These are phyloP conservation scores for Curvularia spicifera DNA, from an alignment of 2,329 filamentous ascomycete species.

Conservation along the genomic window DNA sequence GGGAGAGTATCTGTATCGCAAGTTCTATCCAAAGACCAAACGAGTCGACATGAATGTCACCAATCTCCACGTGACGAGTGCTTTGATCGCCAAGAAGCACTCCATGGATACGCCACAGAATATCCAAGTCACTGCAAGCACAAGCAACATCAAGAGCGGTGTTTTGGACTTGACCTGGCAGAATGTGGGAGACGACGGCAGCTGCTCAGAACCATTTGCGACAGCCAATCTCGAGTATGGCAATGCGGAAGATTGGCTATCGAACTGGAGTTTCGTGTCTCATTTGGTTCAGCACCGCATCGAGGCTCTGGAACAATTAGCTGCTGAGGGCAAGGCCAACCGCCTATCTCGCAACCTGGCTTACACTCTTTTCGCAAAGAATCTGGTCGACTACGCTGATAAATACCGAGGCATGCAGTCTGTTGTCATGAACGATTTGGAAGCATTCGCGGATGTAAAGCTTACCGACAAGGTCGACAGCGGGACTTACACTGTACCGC, in stretches of 20 bases:
- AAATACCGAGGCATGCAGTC: conserved; percentile 32
- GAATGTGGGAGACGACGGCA: conserved; percentile 11
- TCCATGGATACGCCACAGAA: conserved; percentile 8
- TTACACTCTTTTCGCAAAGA: conserved; percentile 31
- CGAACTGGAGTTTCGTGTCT: conserved; percentile 22
- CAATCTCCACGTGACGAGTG: neutral
- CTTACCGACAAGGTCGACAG: conserved; percentile 11
- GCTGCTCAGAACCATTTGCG: conserved; percentile 9
- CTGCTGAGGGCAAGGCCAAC: conserved; percentile 19
- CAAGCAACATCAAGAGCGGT: conserved; percentile 12
- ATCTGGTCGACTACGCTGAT: conserved; percentile 30
- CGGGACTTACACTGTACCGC: conserved; percentile 20
- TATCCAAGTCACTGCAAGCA: conserved; percentile 14
- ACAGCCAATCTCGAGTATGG: conserved; percentile 12
- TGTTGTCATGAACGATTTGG: conserved; percentile 28
- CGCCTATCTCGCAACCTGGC: conserved; percentile 25
- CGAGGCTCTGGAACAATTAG: conserved; percentile 20
- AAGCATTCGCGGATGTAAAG: conserved; percentile 21
- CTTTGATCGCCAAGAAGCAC: conserved; percentile 4
- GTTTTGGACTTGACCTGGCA: conserved; percentile 15
- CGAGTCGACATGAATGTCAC: neutral
- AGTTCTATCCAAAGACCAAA: neutral
- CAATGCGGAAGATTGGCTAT: conserved; percentile 20
- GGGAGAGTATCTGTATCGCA: conserved; percentile 51
- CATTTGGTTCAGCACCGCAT: conserved; percentile 28